Percentiles rank a stretch among this genome's conserved stretches.
Conservation (phyloP, 1,139 yeast genomes). For the Trichomonascaceae sp. region DNA sequence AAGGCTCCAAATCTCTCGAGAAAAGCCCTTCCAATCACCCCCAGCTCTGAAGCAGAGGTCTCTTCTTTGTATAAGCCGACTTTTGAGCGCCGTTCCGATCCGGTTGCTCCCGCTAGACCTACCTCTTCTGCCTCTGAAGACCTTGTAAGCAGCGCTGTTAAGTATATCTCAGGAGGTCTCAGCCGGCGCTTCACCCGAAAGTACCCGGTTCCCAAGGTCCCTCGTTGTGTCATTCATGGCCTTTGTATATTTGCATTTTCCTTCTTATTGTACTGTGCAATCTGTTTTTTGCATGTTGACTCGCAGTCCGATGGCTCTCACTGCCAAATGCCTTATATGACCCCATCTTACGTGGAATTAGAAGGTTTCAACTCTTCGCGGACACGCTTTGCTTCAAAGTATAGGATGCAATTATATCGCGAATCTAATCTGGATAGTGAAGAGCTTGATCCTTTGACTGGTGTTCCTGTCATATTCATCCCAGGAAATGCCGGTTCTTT, state of each 20-base stretch:
- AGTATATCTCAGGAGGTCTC: not conserved
- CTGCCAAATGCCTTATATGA: conserved; percentile 28
- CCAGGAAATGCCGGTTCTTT: conserved; percentile 90
- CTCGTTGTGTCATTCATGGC: not conserved
- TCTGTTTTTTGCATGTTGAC: conserved; percentile 6
- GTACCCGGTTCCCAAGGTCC: not conserved
- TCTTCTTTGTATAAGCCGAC: not conserved
- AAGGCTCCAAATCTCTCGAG: not conserved
- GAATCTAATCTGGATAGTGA: conserved; percentile 34
- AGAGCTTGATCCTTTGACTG: conserved; percentile 40
- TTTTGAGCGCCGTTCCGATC: not conserved
- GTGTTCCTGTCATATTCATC: conserved; percentile 72
- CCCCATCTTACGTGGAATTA: conserved; percentile 67
- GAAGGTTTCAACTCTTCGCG: conserved; percentile 61
- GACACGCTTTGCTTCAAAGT: conserved; percentile 65
- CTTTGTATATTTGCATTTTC: conserved; percentile 8
- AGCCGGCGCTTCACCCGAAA: not conserved
- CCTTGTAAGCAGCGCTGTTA: not conserved
- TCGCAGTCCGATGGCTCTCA: conserved; percentile 15
- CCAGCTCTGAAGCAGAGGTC: not conserved
- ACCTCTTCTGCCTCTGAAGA: not conserved
- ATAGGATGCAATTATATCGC: conserved; percentile 64
- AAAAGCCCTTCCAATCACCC: not conserved
- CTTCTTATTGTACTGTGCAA: conserved; percentile 7
- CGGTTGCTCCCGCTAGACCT: not conserved